These are phyloP conservation scores for Irpex sp. DNA, from an alignment of 1,284 basidiomycete species.

Conservation along the genomic window DNA sequence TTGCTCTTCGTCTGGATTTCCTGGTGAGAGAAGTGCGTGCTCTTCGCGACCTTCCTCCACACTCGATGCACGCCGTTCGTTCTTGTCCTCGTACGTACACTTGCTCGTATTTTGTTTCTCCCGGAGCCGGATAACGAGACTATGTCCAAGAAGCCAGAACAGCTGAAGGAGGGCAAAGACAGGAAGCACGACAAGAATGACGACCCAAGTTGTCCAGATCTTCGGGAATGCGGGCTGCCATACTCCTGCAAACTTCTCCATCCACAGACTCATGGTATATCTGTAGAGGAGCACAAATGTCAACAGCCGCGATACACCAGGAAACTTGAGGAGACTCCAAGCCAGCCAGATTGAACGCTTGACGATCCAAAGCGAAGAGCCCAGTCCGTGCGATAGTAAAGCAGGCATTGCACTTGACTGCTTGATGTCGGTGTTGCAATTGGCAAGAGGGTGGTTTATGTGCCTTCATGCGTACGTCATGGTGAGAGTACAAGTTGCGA, in stretches of 20 bases:
- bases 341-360: neutral
- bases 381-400: too few relatives aligned
- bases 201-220: conserved; percentile 18
- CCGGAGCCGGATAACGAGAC: neutral
- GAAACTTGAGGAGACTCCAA: conserved; percentile 2
- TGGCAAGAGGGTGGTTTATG: too few relatives aligned
- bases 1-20: conserved; percentile 4
- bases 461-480: too few relatives aligned
- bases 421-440: too few relatives aligned
- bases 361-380: neutral
- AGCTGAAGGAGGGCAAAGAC: conserved; percentile 18
- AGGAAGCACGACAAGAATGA: conserved; percentile 17
- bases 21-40: conserved; percentile 17
- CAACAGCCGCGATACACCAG: conserved; percentile 10
- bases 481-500: too few relatives aligned
- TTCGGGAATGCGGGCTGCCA: conserved; percentile 20
- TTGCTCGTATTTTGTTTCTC: neutral
- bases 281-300: conserved; percentile 15
- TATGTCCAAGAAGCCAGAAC: conserved; percentile 13
- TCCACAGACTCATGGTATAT: conserved; percentile 7
- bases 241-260: conserved; percentile 10
- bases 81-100: neutral
- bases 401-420: too few relatives aligned
- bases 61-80: neutral
- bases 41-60: neutral